A percentile compares a stretch with the other conserved stretches of the same genome.
These are phyloP conservation scores for Starmerella potacharoeniae DNA, from an alignment of 805 yeast genomes.

Conservation along the genomic window DNA sequence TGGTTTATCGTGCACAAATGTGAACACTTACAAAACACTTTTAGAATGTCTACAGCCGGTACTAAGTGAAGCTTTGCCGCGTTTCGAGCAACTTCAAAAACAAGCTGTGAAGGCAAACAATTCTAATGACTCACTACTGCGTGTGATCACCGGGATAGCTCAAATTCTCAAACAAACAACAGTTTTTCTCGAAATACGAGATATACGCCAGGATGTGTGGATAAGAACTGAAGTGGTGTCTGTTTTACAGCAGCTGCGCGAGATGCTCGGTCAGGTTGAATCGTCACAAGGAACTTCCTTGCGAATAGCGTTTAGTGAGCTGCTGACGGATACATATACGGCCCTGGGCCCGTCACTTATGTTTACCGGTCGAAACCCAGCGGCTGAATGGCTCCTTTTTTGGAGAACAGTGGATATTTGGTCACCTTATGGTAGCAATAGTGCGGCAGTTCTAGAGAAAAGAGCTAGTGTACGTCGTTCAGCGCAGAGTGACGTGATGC, in stretches of 20 bases:
- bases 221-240: constrained; percentile 49
- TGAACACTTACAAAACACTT: constrained; percentile 74
- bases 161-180: constrained; percentile 66
- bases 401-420: constrained; percentile 79
- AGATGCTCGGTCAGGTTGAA: constrained; percentile 42
- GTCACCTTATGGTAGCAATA: constrained; percentile 80
- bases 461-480: constrained; percentile 45
- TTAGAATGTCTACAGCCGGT: constrained; percentile 61
- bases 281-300: constrained; percentile 15
- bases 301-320: constrained; percentile 47
- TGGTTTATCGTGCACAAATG: constrained; percentile 80
- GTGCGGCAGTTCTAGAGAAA: constrained; percentile 50
- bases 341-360: constrained; percentile 22
- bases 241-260: constrained; percentile 17
- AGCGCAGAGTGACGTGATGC: constrained; percentile 18
- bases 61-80: constrained; percentile 39
- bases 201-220: constrained; percentile 53
- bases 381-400: constrained; percentile 39
- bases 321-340: constrained; percentile 61
- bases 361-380: constrained; percentile 17
- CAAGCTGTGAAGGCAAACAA: constrained; percentile 1
- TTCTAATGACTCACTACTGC: constrained; percentile 8
- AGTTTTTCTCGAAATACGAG: constrained; percentile 42
- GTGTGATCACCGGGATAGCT: constrained; percentile 60
- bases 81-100: constrained; percentile 8